Percentiles rank a stretch among this genome's conserved stretches.
These are phyloP conservation scores for Chlorella vulgaris DNA, from an alignment of 139 green algal genomes.

Conservation along the genomic window DNA sequence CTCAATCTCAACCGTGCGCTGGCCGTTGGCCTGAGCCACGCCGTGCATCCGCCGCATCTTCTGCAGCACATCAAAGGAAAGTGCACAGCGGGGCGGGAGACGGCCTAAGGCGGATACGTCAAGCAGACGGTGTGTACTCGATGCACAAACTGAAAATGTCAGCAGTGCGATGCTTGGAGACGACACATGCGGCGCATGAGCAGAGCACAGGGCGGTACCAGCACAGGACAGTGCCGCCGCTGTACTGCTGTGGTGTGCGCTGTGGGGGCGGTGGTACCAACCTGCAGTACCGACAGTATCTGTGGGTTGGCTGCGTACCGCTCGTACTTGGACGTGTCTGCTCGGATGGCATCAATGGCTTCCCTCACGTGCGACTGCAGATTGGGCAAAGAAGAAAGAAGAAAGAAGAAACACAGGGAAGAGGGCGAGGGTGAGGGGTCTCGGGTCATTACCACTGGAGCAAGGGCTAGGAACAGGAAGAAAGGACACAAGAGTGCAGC, in stretches of 20 bases:
- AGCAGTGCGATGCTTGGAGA: no score
- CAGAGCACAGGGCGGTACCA: no score
- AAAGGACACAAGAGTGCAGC: not conserved
- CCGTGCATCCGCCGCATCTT: conserved; percentile 46
- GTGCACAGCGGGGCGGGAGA: not conserved
- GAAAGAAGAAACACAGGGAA: no score
- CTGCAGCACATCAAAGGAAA: not conserved
- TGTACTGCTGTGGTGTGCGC: no score
- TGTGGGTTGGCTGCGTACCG: conserved; percentile 14
- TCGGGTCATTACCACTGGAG: no score
- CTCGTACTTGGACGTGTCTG: conserved; percentile 17
- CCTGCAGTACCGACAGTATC: conserved; percentile 38
- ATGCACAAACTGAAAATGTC: no score
- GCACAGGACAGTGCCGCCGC: not conserved
- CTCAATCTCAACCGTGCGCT: conserved; percentile 34
- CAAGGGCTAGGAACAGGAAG: not conserved
- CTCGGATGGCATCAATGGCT: conserved; percentile 25
- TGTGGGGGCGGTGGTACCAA: no score
- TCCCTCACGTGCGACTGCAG: conserved; percentile 12
- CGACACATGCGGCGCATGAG: no score
- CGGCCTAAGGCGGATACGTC: not conserved
- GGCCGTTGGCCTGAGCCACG: conserved; percentile 41
- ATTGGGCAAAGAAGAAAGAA: no score
- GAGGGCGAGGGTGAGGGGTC: not conserved
- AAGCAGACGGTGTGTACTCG: no score